A percentile compares a stretch with the other conserved stretches of the same genome.
These are phyloP conservation scores for Coemansia furcata DNA, from an alignment of 192 early-diverging fungal genomes.

Conservation along the genomic window DNA sequence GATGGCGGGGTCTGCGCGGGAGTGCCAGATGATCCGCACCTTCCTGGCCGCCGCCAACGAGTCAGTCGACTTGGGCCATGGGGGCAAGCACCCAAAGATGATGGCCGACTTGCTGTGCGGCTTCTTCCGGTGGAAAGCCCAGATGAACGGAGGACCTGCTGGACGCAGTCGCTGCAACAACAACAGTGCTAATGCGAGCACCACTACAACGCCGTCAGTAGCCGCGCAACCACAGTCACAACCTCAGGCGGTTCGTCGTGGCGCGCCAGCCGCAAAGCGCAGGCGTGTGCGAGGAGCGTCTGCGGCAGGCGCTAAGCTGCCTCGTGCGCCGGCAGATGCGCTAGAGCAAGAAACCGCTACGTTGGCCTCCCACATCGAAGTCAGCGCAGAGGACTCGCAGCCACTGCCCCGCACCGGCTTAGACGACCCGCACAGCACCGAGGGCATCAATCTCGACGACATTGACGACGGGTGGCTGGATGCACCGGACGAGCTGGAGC, in stretches of 20 bases:
- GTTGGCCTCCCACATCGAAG: conserved; percentile 28
- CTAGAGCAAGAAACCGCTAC: conserved; percentile 27
- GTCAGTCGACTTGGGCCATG: background rate
- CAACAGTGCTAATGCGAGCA: background rate
- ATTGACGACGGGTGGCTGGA: conserved; percentile 51
- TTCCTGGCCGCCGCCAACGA: conserved; percentile 7
- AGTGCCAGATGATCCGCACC: conserved; percentile 28
- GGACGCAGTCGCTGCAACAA: background rate
- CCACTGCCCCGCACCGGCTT: background rate
- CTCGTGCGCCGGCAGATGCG: conserved; percentile 35
- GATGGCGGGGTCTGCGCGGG: conserved; percentile 26
- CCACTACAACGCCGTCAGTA: conserved; percentile 1
- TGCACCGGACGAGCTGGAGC: background rate
- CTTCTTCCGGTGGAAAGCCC: conserved; percentile 78
- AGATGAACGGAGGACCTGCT: conserved; percentile 24
- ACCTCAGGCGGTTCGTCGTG: background rate
- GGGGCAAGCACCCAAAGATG: conserved; percentile 23
- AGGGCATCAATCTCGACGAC: conserved; percentile 10
- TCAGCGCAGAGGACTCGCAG: background rate
- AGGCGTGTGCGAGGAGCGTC: conserved; percentile 53
- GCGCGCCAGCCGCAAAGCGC: conserved; percentile 55
- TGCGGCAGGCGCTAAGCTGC: conserved; percentile 17
- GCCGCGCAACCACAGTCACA: background rate
- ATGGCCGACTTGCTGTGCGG: conserved; percentile 56
- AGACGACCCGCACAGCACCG: background rate